Evolutionary conservation across 2,329 filamentous ascomycete species (phyloP).

Genomic region (Tolypocladium cylindrosporum): DNA sequence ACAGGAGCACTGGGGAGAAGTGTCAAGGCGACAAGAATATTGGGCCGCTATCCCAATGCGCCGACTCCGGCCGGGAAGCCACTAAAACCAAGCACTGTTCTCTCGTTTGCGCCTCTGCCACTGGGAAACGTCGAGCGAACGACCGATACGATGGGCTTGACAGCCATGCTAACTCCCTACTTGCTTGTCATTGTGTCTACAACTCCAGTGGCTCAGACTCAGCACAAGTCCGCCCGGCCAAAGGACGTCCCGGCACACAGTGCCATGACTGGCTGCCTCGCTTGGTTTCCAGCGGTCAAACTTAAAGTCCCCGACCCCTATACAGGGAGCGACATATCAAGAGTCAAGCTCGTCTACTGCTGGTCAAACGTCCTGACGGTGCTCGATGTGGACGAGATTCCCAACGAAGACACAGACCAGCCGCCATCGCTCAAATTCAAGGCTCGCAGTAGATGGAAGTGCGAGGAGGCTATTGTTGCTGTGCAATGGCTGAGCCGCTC

Average conservation of each 20-base stretch:
- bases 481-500: conserved; percentile 96
- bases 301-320: conserved; percentile 65
- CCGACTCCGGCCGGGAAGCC: conserved; percentile 52
- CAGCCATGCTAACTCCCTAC: conserved; percentile 92
- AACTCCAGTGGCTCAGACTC: conserved; percentile 89
- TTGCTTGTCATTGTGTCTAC: conserved; percentile 94
- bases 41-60: conserved; percentile 79
- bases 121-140: conserved; percentile 88
- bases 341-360: conserved; percentile 87
- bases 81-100: conserved; percentile 85
- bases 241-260: conserved; percentile 87
- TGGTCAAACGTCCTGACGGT: conserved; percentile 98
- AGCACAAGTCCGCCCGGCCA: conserved; percentile 84
- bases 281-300: conserved; percentile 95
- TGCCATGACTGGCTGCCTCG: conserved; percentile 84
- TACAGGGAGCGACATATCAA: conserved; percentile 59
- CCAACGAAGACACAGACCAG: conserved; percentile 61
- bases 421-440: conserved; percentile 71
- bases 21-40: conserved; percentile 80
- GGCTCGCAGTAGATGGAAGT: conserved; percentile 79
- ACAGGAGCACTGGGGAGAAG: conserved; percentile 76
- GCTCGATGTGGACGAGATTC: conserved; percentile 72
- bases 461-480: conserved; percentile 89
- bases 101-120: conserved; percentile 83
- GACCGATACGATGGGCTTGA: conserved; percentile 80